Percentiles rank a stretch among this genome's conserved stretches.
Conservation (phyloP, 441 rosid genomes). For the Adansonia grandidieri region DNA sequence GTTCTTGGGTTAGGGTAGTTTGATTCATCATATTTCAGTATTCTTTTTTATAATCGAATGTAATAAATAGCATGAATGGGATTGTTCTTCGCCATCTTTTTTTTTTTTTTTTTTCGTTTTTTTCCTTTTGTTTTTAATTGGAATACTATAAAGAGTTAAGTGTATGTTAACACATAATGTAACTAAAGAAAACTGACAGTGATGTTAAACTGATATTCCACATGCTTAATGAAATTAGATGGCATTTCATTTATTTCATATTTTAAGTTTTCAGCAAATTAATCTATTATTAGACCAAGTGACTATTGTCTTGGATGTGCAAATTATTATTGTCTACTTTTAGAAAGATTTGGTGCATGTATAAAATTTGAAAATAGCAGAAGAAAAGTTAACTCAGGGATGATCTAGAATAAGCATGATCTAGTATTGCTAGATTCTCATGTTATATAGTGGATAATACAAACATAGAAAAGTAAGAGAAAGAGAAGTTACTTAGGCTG, state of each 20-base stretch:
- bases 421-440: neutral
- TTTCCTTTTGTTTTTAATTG: neutral
- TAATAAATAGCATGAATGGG: neutral
- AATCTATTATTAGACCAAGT: neutral
- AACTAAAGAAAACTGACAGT: neutral
- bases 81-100: neutral
- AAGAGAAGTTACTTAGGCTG: neutral
- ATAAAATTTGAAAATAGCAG: neutral
- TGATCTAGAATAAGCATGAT: too few relatives aligned
- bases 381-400: neutral
- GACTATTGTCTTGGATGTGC: neutral
- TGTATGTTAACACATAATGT: neutral
- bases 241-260: neutral
- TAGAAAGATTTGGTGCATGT: neutral
- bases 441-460: neutral
- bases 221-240: slow-evolving; percentile 9
- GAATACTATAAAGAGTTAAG: neutral
- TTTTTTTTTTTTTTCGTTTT: neutral
- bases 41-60: slow-evolving; percentile 10
- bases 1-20: neutral
- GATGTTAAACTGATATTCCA: neutral
- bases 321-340: neutral
- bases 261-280: neutral
- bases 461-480: neutral
- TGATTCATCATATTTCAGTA: neutral